phyloP scores from a whole-genome alignment of 176 grass and related monocot genomes.

The Lolium rigidum region DNA sequence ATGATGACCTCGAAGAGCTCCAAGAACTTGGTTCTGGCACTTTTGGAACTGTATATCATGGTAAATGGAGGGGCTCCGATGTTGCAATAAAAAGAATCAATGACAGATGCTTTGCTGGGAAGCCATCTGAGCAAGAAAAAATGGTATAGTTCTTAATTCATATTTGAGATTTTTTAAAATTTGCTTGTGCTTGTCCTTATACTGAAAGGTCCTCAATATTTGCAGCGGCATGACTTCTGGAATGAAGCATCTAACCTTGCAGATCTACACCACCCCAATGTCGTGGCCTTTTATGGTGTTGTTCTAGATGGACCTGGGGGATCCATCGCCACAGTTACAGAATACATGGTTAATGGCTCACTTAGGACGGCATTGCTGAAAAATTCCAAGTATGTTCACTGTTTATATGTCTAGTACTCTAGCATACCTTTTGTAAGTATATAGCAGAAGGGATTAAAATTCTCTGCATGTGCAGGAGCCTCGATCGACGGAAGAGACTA shows the following conservation, averaged over 20 bases:
- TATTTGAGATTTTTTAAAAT: not conserved
- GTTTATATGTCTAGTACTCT: constrained; percentile 22
- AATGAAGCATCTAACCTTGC: constrained; percentile 96
- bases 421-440: constrained; percentile 4
- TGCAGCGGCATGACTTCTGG: constrained; percentile 95
- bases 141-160: constrained; percentile 54
- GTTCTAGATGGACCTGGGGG: constrained; percentile 92
- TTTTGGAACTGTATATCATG: constrained; percentile 98
- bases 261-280: constrained; percentile 92
- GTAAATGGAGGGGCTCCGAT: constrained; percentile 98
- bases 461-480: constrained; percentile 50
- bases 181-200: not conserved
- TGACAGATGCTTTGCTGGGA: constrained; percentile 89
- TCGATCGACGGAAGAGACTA: constrained; percentile 77
- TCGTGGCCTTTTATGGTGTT: constrained; percentile 96
- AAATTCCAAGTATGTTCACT: constrained; percentile 78
- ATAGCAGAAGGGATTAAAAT: constrained; percentile 36
- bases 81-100: constrained; percentile 99
- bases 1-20: constrained; percentile 94
- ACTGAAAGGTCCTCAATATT: constrained; percentile 30
- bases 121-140: constrained; percentile 94
- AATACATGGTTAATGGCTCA: constrained; percentile 99
- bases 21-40: constrained; percentile 96
- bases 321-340: constrained; percentile 91
- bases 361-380: constrained; percentile 83